Evolutionary conservation across 257 asterid genomes (phyloP).

Genomic region (Dorcoceras hygrometricum): DNA sequence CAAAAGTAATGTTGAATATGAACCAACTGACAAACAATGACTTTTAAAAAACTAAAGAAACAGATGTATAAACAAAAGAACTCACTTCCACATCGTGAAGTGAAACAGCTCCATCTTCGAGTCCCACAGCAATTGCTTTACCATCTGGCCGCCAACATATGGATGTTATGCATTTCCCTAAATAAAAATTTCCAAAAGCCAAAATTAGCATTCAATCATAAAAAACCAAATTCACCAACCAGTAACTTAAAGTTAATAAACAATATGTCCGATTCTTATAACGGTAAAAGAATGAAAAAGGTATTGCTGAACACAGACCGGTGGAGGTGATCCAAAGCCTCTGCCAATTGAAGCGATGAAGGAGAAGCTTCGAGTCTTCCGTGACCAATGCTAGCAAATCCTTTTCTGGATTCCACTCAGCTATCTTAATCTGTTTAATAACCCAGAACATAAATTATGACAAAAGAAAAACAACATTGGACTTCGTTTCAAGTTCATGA

Average conservation of each 20-base stretch:
- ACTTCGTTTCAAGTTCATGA: neutral
- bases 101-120: slow-evolving; percentile 84
- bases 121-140: slow-evolving; percentile 87
- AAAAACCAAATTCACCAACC: neutral
- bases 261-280: neutral
- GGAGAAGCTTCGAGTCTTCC: slow-evolving; percentile 80
- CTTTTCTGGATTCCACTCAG: slow-evolving; percentile 99
- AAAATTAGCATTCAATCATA: slow-evolving; percentile 11
- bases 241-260: neutral
- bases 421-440: slow-evolving; percentile 63
- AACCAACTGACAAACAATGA: neutral
- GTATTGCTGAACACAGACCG: slow-evolving; percentile 37
- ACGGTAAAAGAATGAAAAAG: neutral
- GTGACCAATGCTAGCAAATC: slow-evolving; percentile 94
- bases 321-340: slow-evolving; percentile 86
- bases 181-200: slow-evolving; percentile 14
- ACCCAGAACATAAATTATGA: slow-evolving; percentile 16
- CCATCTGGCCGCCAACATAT: slow-evolving; percentile 99
- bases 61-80: slow-evolving; percentile 6
- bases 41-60: slow-evolving; percentile 3
- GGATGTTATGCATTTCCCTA: slow-evolving; percentile 77
- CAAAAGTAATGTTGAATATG: neutral
- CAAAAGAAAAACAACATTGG: neutral
- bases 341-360: slow-evolving; percentile 99
- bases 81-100: slow-evolving; percentile 96